phyloP scores from a whole-genome alignment of 192 early-diverging fungal genomes.

The Umbelopsis ramanniana region DNA sequence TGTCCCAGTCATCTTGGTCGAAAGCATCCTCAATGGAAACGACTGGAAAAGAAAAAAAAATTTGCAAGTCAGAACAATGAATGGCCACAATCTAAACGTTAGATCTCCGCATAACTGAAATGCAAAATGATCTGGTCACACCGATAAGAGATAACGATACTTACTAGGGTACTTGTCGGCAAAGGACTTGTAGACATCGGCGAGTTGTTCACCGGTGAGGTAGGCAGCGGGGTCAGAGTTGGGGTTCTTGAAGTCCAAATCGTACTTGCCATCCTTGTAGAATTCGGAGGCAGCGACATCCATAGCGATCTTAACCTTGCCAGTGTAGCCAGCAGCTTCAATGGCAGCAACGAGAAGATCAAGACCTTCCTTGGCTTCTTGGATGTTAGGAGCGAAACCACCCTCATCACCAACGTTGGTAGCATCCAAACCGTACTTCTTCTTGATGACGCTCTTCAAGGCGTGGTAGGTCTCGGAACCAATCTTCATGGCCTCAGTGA shows the following conservation, averaged over 20 bases:
- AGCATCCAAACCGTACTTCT: slow-evolving; percentile 98
- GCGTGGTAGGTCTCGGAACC: slow-evolving; percentile 97
- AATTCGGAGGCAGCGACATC: slow-evolving; percentile 98
- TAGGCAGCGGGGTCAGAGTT: slow-evolving; percentile 76
- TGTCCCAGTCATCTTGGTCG: slow-evolving; percentile 98
- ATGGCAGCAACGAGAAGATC: slow-evolving; percentile 91
- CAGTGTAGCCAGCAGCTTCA: slow-evolving; percentile 93
- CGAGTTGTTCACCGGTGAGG: slow-evolving; percentile 78
- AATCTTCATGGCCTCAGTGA: slow-evolving; percentile 97
- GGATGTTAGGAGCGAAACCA: slow-evolving; percentile 99
- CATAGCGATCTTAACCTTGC: slow-evolving; percentile 97
- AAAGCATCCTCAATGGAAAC: slow-evolving; percentile 99
- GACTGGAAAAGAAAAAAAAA: slow-evolving; percentile 41
- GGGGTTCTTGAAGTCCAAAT: slow-evolving; percentile 97
- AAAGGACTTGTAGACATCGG: slow-evolving; percentile 84
- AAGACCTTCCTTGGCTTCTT: slow-evolving; percentile 95
- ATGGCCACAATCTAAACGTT: slow-evolving; percentile 18
- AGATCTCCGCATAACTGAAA: slow-evolving; percentile 8
- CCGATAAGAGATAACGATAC: slow-evolving; percentile 20
- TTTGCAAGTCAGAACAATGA: slow-evolving; percentile 15
- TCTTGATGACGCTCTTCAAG: slow-evolving; percentile 97
- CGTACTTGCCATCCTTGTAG: slow-evolving; percentile 96
- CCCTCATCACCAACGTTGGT: slow-evolving; percentile 99
- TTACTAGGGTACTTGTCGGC: slow-evolving; percentile 79
- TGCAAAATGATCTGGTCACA: slow-evolving; percentile 16